Evolutionary conservation across 1,284 basidiomycete genomes (phyloP), one percentile per base, ranked within the genome.

Genomic region (Cryptococcus sp.): DNA sequence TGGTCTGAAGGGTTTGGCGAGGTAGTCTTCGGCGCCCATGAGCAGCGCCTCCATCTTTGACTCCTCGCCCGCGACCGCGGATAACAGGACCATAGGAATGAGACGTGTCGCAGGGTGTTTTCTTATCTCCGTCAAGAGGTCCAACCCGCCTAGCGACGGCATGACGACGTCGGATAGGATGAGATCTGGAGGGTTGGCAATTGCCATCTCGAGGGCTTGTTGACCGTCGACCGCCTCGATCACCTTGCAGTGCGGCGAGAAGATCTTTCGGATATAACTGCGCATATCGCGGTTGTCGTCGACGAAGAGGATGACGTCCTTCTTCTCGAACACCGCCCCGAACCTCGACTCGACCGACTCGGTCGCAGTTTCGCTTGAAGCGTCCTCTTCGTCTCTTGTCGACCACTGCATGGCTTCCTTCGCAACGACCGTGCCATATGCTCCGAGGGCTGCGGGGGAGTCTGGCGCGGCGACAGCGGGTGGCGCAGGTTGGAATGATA

Each of bases 1-100:
- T 4, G 65, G 59, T 22, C 61, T 65, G 63, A 71, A 72, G 13
- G 72, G 70, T 53, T 72, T 72, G 13, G 56, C 20, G 38, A 74
- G 47, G 46, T 61, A 70, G 57, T 74, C 70, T 54, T 80, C 78
- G 2, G 76, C 78, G 17, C 78, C 78, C 20, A 68, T 73, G 2
- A 77, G 59, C 6, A 72, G 54, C 11, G 66, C 65, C 5, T 61
- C 68, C 4, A 72, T 57, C 23, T 64, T 56, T 11, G 53, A 23
- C 22, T 68, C 64, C 35, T 65, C 68, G 41, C 64, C 66, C 19
- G 46, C 56, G 6, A 54, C 57, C 0, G 65, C 59, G 5, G 61
- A 61, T 1, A 67, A 41, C 15, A 66, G 42, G 5, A 67, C 55
- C 38, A 65, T 53, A n/a, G 68, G 68, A 0, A 53, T 46, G 27